Conservation (phyloP, 2,329 filamentous ascomycete species). For the Fusarium transvaalense region DNA sequence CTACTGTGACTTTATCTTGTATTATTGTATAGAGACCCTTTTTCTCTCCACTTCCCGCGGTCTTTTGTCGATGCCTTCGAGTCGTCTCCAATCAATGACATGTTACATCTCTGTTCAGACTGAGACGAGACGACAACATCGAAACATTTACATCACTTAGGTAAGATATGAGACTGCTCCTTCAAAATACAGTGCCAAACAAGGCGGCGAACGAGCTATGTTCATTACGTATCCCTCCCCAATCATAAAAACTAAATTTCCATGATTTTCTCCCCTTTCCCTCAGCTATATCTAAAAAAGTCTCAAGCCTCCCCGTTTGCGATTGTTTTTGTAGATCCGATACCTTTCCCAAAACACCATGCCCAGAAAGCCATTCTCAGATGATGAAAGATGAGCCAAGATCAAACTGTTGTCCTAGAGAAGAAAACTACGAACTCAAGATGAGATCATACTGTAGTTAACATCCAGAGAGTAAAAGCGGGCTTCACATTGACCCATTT, state of each 20-base stretch:
- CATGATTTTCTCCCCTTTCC: constrained; percentile 25
- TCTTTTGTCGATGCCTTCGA: no score
- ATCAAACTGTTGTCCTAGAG: neutral
- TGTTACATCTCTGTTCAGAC: neutral
- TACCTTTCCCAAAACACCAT: constrained; percentile 37
- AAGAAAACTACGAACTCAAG: neutral
- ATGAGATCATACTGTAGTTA: neutral
- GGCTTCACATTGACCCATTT: neutral
- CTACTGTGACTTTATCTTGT: constrained; percentile 49
- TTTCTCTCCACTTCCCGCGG: constrained; percentile 12
- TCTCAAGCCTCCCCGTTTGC: constrained; percentile 26
- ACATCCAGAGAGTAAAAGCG: neutral
- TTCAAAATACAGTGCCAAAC: constrained; percentile 14
- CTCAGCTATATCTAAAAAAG: constrained; percentile 18
- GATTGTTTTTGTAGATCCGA: constrained; percentile 39
- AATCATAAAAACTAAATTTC: constrained; percentile 31
- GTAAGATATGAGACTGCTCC: neutral
- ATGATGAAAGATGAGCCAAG: neutral
- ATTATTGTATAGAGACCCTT: constrained; percentile 55
- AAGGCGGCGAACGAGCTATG: constrained; percentile 23
- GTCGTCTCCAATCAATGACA: no score
- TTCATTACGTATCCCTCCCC: constrained; percentile 34
- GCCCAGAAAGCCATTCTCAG: constrained; percentile 6
- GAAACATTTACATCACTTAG: constrained; percentile 7
- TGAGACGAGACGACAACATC: neutral